These are phyloP conservation scores for Sporothrix protearum DNA, from an alignment of 2,329 filamentous ascomycete species.

Conservation along the genomic window DNA sequence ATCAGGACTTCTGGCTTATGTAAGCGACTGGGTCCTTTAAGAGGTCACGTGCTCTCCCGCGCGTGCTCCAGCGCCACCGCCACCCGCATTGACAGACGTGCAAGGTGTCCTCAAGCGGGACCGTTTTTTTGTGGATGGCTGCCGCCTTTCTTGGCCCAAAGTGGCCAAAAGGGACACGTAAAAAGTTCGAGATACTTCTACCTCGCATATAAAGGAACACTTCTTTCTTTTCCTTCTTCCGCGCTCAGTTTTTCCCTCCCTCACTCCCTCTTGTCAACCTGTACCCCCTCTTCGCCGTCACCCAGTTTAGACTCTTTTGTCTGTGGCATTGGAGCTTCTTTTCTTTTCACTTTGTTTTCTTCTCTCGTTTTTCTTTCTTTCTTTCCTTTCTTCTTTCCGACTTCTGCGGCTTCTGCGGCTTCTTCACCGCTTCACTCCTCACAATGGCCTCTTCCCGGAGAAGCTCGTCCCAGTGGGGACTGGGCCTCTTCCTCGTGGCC, in stretches of 20 bases:
- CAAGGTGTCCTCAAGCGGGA: slow-evolving; percentile 30
- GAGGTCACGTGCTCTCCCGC: slow-evolving; percentile 12
- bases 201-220: slow-evolving; percentile 13
- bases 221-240: slow-evolving; percentile 7
- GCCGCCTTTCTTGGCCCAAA: slow-evolving; percentile 6
- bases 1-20: too few relatives aligned
- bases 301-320: background rate
- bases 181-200: slow-evolving; percentile 13
- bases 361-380: background rate
- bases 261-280: slow-evolving; percentile 1
- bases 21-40: background rate
- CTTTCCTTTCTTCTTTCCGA: slow-evolving; percentile 22
- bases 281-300: background rate
- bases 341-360: slow-evolving; percentile 15
- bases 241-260: background rate
- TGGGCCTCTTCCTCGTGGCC: slow-evolving; percentile 83
- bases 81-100: slow-evolving; percentile 24
- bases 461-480: slow-evolving; percentile 33
- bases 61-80: slow-evolving; percentile 13
- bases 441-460: slow-evolving; percentile 29
- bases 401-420: background rate
- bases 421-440: background rate
- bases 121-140: slow-evolving; percentile 25
- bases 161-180: slow-evolving; percentile 24
- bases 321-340: background rate